phyloP scores from a whole-genome alignment of 2,329 filamentous ascomycete species.

The Fusarium tjaetaba region DNA sequence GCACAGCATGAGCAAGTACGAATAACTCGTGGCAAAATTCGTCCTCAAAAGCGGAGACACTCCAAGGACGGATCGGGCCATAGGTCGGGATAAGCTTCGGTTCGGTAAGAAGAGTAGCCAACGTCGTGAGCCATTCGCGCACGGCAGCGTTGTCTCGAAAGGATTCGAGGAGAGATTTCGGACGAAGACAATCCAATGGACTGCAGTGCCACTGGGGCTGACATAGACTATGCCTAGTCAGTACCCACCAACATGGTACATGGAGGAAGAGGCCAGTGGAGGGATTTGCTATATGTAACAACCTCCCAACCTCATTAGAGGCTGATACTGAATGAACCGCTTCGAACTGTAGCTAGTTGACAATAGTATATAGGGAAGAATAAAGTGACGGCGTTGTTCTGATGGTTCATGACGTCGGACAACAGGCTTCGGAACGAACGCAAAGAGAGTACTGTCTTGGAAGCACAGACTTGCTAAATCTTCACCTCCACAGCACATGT shows the following conservation, averaged over 20 bases:
- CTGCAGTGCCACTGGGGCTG: background rate
- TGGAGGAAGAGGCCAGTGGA: background rate
- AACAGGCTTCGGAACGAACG: background rate
- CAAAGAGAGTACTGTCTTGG: background rate
- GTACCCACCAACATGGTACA: background rate
- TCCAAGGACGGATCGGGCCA: no score
- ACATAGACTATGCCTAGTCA: background rate
- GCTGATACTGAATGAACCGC: background rate
- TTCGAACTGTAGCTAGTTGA: background rate
- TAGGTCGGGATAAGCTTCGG: background rate
- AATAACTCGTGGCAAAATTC: no score
- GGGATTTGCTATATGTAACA: background rate
- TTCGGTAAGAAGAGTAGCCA: background rate
- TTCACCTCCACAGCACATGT: background rate
- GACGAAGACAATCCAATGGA: background rate
- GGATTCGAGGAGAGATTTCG: no score
- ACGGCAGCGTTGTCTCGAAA: fast-evolving
- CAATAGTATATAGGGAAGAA: background rate
- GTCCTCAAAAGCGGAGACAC: no score
- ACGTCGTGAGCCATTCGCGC: fast-evolving
- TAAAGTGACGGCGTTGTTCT: background rate
- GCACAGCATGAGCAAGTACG: background rate
- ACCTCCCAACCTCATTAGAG: background rate
- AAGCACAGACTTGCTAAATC: background rate
- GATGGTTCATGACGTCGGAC: background rate